These are phyloP conservation scores for Ophiognomonia clavigignenti-juglandacearum DNA, from an alignment of 2,329 filamentous ascomycete genomes.

Conservation along the genomic window DNA sequence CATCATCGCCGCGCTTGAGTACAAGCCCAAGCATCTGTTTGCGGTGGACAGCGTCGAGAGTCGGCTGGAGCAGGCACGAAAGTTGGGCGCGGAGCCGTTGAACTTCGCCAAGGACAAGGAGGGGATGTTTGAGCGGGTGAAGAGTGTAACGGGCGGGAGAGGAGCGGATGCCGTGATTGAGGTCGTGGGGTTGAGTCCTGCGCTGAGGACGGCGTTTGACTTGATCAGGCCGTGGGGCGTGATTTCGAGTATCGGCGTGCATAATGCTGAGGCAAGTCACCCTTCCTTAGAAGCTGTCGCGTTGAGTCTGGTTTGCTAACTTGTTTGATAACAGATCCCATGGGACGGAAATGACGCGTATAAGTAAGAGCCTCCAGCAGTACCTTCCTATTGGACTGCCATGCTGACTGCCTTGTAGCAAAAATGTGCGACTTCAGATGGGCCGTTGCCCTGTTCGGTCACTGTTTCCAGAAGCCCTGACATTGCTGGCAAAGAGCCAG, in stretches of 20 bases:
- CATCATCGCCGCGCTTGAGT: constrained; percentile 70
- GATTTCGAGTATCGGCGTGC: constrained; percentile 72
- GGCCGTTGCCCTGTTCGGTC: constrained; percentile 71
- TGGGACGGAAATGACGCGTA: constrained; percentile 63
- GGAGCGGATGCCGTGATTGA: constrained; percentile 84
- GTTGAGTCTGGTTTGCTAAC: background rate
- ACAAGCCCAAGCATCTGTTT: constrained; percentile 69
- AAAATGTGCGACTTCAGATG: constrained; percentile 71
- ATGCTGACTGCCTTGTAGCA: constrained; percentile 38
- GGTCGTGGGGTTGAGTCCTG: constrained; percentile 66
- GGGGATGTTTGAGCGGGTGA: constrained; percentile 62
- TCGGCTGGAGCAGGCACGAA: constrained; percentile 66
- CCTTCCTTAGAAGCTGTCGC: background rate
- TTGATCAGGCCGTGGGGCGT: constrained; percentile 67
- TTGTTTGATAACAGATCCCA: constrained; percentile 46
- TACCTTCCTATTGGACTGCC: constrained; percentile 9
- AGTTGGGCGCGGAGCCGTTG: constrained; percentile 75
- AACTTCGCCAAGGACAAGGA: constrained; percentile 68
- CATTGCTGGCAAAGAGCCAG: constrained; percentile 61
- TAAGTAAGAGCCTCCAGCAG: too few relatives aligned
- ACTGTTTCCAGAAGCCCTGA: constrained; percentile 61
- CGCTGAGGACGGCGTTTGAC: constrained; percentile 66
- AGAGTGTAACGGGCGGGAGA: constrained; percentile 70
- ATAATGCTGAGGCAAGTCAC: constrained; percentile 61
- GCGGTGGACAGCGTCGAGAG: constrained; percentile 75